Evolutionary conservation across 2,329 filamentous ascomycete species (phyloP).

Genomic region (Talaromyces sp.): DNA sequence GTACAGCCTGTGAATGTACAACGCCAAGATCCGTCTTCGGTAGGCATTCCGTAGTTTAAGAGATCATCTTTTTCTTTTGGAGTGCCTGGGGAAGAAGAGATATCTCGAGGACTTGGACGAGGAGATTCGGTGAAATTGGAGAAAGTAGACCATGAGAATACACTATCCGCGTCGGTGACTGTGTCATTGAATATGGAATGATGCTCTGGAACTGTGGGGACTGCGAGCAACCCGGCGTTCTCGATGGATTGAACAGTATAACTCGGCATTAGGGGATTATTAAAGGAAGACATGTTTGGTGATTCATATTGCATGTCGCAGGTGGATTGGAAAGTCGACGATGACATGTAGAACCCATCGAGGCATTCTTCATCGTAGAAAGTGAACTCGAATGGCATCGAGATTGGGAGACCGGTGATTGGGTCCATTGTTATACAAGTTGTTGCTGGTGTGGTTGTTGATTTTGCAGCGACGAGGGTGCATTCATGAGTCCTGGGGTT

Average conservation of each 20-base stretch:
- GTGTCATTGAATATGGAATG: neutral
- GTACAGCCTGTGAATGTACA: slow-evolving; percentile 61
- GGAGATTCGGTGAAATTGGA: neutral
- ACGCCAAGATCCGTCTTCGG: slow-evolving; percentile 51
- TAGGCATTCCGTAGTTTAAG: neutral
- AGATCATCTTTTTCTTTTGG: neutral
- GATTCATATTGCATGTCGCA: neutral
- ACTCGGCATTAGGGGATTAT: neutral
- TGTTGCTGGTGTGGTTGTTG: too few species aligned
- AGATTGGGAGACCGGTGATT: neutral
- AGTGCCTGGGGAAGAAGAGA: neutral
- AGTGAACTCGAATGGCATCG: neutral
- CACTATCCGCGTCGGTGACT: neutral
- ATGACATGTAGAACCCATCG: neutral
- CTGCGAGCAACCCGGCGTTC: neutral
- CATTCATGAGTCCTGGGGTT: too few species aligned
- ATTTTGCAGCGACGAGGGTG: too few species aligned
- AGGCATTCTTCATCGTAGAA: neutral
- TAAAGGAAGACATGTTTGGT: neutral
- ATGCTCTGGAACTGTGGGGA: neutral
- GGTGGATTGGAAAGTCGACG: neutral
- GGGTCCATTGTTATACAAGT: neutral
- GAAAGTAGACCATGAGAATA: neutral
- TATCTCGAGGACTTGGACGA: neutral
- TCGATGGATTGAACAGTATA: neutral